Evolutionary conservation across 371 early-diverging fungal genomes (phyloP).

Genomic region (Saksenaea vasiformis): DNA sequence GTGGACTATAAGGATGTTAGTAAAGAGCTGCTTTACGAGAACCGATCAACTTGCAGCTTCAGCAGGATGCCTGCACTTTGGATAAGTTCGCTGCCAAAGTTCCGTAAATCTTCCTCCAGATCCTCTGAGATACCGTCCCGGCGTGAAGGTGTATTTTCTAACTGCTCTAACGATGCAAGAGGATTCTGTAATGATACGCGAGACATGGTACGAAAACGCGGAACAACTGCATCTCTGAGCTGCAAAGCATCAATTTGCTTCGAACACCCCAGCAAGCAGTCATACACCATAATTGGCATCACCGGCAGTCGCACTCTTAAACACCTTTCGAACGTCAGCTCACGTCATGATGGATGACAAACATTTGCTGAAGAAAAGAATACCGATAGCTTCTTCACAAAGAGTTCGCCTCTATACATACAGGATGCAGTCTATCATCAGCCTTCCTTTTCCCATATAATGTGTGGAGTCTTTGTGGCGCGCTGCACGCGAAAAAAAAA

Average conservation of each 20-base stretch:
- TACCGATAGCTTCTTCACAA: no score
- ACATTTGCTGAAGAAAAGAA: no score
- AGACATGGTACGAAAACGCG: background rate
- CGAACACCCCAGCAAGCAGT: no score
- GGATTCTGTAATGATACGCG: conserved; percentile 54
- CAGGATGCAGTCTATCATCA: no score
- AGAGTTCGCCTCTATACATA: no score
- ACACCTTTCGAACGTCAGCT: no score
- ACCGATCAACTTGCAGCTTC: conserved; percentile 60
- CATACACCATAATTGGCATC: no score
- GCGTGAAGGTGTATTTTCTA: conserved; percentile 67
- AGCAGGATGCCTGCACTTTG: conserved; percentile 85
- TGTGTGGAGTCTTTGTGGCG: no score
- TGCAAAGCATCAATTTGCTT: background rate
- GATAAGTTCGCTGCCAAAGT: conserved; percentile 82
- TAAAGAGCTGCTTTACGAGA: background rate
- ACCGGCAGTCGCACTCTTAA: no score
- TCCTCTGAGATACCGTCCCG: conserved; percentile 67
- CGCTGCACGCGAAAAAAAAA: no score
- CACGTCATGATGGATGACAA: no score
- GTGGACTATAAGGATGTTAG: conserved; percentile 24
- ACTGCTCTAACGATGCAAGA: conserved; percentile 69
- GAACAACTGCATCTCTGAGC: background rate
- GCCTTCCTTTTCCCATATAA: no score
- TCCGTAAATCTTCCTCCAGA: conserved; percentile 74